These are phyloP conservation scores for Verbascum thapsus DNA, from an alignment of 257 asterid genomes.

Conservation along the genomic window DNA sequence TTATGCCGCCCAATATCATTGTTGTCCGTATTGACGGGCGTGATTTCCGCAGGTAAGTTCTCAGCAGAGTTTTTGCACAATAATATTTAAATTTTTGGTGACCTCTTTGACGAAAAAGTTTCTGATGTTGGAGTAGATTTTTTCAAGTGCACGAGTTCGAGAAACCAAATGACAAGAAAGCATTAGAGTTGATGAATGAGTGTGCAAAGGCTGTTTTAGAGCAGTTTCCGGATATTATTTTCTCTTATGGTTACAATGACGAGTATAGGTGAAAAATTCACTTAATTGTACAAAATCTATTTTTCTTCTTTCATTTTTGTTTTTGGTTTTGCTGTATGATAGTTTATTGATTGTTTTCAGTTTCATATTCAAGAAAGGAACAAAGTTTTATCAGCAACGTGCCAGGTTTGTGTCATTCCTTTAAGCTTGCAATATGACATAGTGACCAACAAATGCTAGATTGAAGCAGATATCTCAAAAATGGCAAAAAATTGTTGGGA, in stretches of 20 bases:
- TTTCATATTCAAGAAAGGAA: conserved; percentile 67
- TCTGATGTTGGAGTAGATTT: conserved; percentile 46
- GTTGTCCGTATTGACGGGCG: conserved; percentile 58
- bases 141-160: conserved; percentile 73
- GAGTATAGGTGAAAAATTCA: conserved; percentile 60
- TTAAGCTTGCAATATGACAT: conserved; percentile 21
- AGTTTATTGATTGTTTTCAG: conserved; percentile 38
- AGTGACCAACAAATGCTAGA: conserved; percentile 1
- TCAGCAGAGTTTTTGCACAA: conserved; percentile 7
- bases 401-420: conserved; percentile 51
- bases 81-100: background rate
- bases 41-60: conserved; percentile 51
- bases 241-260: conserved; percentile 69
- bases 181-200: conserved; percentile 69
- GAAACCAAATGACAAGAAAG: conserved; percentile 64
- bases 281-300: background rate
- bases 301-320: background rate
- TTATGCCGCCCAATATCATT: conserved; percentile 63
- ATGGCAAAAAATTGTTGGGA: conserved; percentile 11
- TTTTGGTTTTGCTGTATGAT: background rate
- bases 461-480: conserved; percentile 13
- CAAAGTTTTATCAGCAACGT: conserved; percentile 82
- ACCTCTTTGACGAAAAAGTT: conserved; percentile 7
- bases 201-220: conserved; percentile 66
- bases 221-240: conserved; percentile 74